Evolutionary conservation across 2,329 filamentous ascomycete genomes (phyloP).

Genomic region (Massarina eburnea): DNA sequence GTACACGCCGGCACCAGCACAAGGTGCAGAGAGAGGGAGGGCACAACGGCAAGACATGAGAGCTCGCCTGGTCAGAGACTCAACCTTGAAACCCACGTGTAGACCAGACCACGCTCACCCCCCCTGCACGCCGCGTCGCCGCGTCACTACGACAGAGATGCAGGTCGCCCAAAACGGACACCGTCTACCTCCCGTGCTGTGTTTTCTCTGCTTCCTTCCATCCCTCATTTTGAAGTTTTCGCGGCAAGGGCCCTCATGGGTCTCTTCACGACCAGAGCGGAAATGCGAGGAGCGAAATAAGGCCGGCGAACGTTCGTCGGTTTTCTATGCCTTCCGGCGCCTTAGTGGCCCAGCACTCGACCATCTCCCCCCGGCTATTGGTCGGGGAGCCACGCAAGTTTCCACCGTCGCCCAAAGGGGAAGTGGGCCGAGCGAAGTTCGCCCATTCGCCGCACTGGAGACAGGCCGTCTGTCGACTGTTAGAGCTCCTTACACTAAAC

Average conservation of each 20-base stretch:
- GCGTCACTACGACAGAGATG: background rate
- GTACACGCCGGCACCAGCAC: background rate
- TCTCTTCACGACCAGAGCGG: background rate
- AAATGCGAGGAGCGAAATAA: background rate
- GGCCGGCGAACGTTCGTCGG: background rate
- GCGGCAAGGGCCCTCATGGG: background rate
- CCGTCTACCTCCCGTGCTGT: background rate
- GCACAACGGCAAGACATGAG: background rate
- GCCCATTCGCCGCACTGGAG: slow-evolving; percentile 5
- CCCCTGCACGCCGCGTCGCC: slow-evolving; percentile 2
- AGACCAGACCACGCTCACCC: background rate
- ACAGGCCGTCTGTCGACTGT: slow-evolving; percentile 2
- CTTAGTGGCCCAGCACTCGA: background rate
- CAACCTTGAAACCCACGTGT: slow-evolving; percentile 3
- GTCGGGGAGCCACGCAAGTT: slow-evolving; percentile 9
- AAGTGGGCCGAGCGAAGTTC: slow-evolving; percentile 16
- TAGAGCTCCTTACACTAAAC: background rate
- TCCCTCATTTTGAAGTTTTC: background rate
- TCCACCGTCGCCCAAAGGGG: slow-evolving; percentile 14
- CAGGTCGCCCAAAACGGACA: background rate
- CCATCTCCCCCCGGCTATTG: slow-evolving; percentile 11
- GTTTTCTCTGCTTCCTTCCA: background rate
- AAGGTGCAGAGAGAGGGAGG: background rate
- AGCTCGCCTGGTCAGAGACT: background rate
- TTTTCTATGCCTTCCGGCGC: background rate